Evolutionary conservation across 2,329 filamentous ascomycete species (phyloP).

Genomic region (Seiridium cupressi): DNA sequence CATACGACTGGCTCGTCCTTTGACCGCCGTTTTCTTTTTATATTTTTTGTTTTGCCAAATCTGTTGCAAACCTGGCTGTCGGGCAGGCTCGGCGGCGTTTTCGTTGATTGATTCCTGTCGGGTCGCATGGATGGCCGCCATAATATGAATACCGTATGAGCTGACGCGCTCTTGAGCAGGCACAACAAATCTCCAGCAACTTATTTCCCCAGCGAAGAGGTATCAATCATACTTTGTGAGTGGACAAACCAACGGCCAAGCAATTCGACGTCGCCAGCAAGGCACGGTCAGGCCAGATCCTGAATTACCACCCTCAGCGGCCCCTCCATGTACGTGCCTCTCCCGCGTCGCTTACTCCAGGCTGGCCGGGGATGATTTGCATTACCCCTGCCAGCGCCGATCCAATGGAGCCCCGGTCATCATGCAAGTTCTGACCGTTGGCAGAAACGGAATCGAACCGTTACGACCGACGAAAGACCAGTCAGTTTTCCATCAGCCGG

Average conservation of each 20-base stretch:
- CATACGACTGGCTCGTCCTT: no score
- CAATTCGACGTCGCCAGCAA: not conserved
- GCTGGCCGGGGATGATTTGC: slow-evolving; percentile 1
- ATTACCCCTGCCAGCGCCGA: not conserved
- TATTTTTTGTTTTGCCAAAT: no score
- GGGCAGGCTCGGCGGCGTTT: no score
- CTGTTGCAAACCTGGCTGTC: no score
- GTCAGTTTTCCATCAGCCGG: not conserved
- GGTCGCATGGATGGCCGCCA: not conserved
- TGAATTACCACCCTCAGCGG: not conserved
- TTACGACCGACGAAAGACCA: not conserved
- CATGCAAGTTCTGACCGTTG: slow-evolving; percentile 5
- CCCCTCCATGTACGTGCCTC: slow-evolving; percentile 1
- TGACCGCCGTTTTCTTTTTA: no score
- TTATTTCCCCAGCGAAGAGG: no score
- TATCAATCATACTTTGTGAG: not conserved
- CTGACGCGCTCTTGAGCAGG: not conserved
- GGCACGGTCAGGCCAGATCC: slow-evolving; percentile 6
- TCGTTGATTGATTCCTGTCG: no score
- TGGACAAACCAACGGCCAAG: not conserved
- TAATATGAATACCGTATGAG: not conserved
- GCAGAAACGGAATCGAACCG: not conserved
- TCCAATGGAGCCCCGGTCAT: not conserved
- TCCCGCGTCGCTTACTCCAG: not conserved
- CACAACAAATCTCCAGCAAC: not conserved